Base-by-base conservation (phyloP, 257 asterid genomes). In the Vinca minor region DNA sequence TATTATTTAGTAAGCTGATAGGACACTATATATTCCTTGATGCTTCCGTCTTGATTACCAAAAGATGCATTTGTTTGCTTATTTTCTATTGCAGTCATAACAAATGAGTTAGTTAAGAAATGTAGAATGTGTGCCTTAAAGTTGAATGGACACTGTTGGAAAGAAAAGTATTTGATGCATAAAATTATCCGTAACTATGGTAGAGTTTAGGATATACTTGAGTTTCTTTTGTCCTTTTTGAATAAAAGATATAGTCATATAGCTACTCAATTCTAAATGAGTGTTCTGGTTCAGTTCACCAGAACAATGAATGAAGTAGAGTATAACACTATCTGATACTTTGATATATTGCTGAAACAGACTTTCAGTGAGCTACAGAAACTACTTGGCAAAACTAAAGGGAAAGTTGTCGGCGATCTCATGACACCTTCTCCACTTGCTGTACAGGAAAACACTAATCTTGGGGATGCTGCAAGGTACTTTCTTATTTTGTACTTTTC, bases 381-480 rank as follows among this genome's bases (percentile, higher is more conserved):
- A 81, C 81, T 89, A 74, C 87, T 89, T 56, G 69, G 77, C 71
- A 89, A 89, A 73, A 89, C 85, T 57, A 84, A 85, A 46, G 96
- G 96, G 76, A 83, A 82, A 78, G 85, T 89, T 72, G 91, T 89
- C 21, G 96, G 95, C 18, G 96, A 89, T 58, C 85, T 89, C 48
- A 89, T 89, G 96, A 89, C 95, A 53, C 73, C 85, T 52, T 67
- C 84, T 53, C 96, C 96, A 20, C 88, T 89, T 55, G 81, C 79
- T 47, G 88, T 89, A 68, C 86, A 84, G 41, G 89, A 87, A 74
- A 76, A 57, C 78, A 87, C 89, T 79, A 85, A 85, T 76, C 94
- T 89, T 45, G 96, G 83, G 80, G 96, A 87, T 78, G 96, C 94
- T 52, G 94, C 84, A 31, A 89, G 95, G 96, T 89, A 79, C 48